Evolutionary conservation across 1,284 basidiomycete species (phyloP).

Genomic region (Apiotrichum veenhuisii): DNA sequence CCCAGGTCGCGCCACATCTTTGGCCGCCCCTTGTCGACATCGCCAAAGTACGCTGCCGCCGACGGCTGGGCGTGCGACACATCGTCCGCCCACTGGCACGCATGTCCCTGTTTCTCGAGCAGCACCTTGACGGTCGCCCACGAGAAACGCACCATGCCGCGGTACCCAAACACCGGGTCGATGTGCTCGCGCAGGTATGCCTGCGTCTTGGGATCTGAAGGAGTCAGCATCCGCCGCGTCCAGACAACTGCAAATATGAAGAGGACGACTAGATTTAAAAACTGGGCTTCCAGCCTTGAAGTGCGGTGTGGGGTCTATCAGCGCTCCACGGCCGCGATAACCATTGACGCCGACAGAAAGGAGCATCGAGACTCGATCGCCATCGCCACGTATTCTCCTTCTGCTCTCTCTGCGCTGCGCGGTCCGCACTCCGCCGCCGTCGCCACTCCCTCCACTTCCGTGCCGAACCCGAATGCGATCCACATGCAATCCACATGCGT

Average conservation of each 20-base stretch:
- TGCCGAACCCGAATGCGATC: too few species aligned
- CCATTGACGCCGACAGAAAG: not conserved
- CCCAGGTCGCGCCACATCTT: conserved; percentile 67
- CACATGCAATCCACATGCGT: too few species aligned
- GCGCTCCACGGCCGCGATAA: not conserved
- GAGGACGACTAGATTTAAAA: too few species aligned
- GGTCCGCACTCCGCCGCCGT: too few species aligned
- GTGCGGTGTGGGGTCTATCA: not conserved
- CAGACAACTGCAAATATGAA: not conserved
- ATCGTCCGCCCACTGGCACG: conserved; percentile 80
- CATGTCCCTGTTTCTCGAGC: conserved; percentile 73
- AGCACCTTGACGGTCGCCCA: conserved; percentile 91
- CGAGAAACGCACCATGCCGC: conserved; percentile 85
- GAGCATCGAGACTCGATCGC: not conserved
- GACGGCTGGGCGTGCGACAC: conserved; percentile 66
- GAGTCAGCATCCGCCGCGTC: not conserved
- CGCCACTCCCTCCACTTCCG: too few species aligned
- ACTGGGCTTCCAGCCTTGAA: too few species aligned
- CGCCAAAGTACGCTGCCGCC: conserved; percentile 68
- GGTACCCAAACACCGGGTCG: conserved; percentile 89
- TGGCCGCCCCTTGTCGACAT: conserved; percentile 60
- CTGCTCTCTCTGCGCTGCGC: too few species aligned
- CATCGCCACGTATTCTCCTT: too few species aligned
- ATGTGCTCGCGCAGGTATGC: conserved; percentile 73
- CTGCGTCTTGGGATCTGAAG: conserved; percentile 84